These are phyloP conservation scores for Mimosa pudica DNA, from an alignment of 306 rosid genomes.

Conservation along the genomic window DNA sequence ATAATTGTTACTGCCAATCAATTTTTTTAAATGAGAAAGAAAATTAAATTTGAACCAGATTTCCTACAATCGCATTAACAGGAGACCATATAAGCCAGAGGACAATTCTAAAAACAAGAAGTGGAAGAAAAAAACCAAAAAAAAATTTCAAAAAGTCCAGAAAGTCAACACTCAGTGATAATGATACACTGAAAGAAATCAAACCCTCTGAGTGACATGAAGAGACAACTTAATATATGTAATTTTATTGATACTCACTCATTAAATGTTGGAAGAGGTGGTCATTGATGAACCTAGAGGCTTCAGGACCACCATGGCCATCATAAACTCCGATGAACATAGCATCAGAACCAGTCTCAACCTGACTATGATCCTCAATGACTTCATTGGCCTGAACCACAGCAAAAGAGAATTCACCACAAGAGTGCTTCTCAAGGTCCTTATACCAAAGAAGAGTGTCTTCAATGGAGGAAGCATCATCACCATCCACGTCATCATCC, in stretches of 20 bases:
- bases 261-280: constrained; percentile 62
- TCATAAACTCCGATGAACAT: constrained; percentile 87
- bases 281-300: constrained; percentile 62
- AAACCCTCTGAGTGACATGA: constrained; percentile 5
- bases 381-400: constrained; percentile 81
- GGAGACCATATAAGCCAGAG: too few species aligned
- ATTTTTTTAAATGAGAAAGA: constrained; percentile 8
- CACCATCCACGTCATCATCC: constrained; percentile 61
- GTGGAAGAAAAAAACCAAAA: background rate
- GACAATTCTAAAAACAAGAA: constrained; percentile 31
- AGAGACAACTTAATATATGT: background rate
- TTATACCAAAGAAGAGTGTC: constrained; percentile 68
- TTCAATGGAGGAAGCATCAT: constrained; percentile 45
- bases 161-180: constrained; percentile 32
- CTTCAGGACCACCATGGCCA: constrained; percentile 88
- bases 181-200: constrained; percentile 28
- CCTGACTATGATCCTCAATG: constrained; percentile 84
- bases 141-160: constrained; percentile 27
- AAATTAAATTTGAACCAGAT: constrained; percentile 2
- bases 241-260: constrained; percentile 49
- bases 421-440: constrained; percentile 67
- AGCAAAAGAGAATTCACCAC: constrained; percentile 80
- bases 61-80: constrained; percentile 8
- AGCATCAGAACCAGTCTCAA: constrained; percentile 68
- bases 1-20: constrained; percentile 10